Conservation (phyloP, 2,329 filamentous ascomycete species). For the Verticillium nubilum region DNA sequence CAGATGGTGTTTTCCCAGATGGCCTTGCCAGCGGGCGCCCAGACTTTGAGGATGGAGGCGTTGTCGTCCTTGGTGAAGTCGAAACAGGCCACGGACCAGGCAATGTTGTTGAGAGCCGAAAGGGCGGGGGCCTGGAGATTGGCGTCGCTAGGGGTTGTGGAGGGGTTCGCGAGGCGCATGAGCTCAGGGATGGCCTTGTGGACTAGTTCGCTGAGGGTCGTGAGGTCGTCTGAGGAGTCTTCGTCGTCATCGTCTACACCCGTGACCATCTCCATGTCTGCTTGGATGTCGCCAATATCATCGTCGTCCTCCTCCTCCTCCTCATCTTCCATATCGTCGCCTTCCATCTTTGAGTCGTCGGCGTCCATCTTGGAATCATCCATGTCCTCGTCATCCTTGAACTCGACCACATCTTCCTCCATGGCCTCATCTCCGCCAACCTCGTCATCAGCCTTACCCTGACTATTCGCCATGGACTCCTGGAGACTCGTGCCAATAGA, state of each 20-base stretch:
- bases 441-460: constrained; percentile 27
- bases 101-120: constrained; percentile 59
- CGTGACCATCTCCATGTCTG: constrained; percentile 56
- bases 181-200: constrained; percentile 41
- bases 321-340: constrained; percentile 41
- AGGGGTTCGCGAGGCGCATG: constrained; percentile 38
- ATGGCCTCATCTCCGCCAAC: constrained; percentile 32
- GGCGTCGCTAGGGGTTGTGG: constrained; percentile 33
- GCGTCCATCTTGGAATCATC: constrained; percentile 27
- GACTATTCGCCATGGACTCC: constrained; percentile 36
- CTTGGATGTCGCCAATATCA: constrained; percentile 36
- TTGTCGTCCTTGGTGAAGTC: constrained; percentile 53
- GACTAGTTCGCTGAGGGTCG: constrained; percentile 45
- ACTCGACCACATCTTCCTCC: constrained; percentile 24
- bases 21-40: constrained; percentile 45
- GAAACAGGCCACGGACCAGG: constrained; percentile 59
- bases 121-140: constrained; percentile 49
- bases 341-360: constrained; percentile 25
- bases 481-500: constrained; percentile 58
- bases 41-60: constrained; percentile 44
- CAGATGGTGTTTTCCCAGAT: constrained; percentile 55
- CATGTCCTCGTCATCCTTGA: constrained; percentile 28
- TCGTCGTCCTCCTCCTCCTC: constrained; percentile 29
- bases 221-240: constrained; percentile 42
- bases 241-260: constrained; percentile 57